Conservation (phyloP, 2,329 filamentous ascomycete species). For the Aureobasidium sp. region DNA sequence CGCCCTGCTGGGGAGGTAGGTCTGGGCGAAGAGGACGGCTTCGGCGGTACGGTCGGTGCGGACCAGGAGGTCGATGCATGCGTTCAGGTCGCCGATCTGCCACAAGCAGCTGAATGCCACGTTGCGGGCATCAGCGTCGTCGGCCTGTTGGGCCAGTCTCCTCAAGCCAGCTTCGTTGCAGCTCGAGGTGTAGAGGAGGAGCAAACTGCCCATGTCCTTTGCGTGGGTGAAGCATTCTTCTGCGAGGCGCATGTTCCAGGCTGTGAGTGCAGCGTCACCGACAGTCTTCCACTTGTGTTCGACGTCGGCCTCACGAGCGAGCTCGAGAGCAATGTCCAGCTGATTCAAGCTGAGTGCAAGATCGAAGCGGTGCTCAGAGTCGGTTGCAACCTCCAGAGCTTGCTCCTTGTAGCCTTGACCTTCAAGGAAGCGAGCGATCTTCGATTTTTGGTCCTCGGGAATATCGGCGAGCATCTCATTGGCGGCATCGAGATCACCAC, state of each 20-base stretch:
- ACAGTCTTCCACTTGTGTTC: conserved; percentile 99
- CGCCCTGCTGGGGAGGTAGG: conserved; percentile 80
- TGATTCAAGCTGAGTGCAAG: conserved; percentile 77
- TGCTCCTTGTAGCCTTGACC: conserved; percentile 96
- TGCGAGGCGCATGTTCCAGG: conserved; percentile 81
- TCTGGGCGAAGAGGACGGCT: conserved; percentile 86
- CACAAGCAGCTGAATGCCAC: conserved; percentile 87
- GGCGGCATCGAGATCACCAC: conserved; percentile 87
- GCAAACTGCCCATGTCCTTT: conserved; percentile 80
- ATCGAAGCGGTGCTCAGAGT: conserved; percentile 94
- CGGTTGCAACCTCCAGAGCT: conserved; percentile 87
- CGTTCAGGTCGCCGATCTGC: conserved; percentile 76
- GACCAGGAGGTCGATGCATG: conserved; percentile 70
- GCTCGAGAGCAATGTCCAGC: conserved; percentile 74
- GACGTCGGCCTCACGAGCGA: conserved; percentile 74
- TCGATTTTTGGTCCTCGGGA: conserved; percentile 90
- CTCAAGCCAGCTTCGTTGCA: conserved; percentile 68
- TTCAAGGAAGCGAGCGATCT: conserved; percentile 94
- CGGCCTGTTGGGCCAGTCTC: conserved; percentile 66
- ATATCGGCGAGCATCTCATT: conserved; percentile 78
- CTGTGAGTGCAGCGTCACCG: conserved; percentile 78
- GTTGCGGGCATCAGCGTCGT: conserved; percentile 75
- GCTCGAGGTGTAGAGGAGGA: conserved; percentile 83
- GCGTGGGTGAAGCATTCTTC: conserved; percentile 90
- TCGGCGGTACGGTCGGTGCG: conserved; percentile 76